phyloP scores from a whole-genome alignment of 345 rosid species.

The Odontarrhena argentea region DNA sequence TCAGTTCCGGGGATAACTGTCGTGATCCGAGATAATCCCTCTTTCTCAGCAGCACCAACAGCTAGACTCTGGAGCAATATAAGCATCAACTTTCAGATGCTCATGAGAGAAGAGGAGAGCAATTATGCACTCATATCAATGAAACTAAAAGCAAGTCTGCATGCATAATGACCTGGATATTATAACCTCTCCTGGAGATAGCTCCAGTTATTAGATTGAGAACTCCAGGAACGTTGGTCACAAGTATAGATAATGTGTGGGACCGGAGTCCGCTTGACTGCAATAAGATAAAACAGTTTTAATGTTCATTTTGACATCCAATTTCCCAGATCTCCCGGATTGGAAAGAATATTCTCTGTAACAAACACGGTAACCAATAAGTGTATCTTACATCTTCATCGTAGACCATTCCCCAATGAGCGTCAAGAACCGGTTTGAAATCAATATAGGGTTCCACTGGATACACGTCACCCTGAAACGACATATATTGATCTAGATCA shows the following conservation, averaged over 20 bases:
- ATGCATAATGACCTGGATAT: conserved; percentile 56
- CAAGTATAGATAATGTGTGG: conserved; percentile 70
- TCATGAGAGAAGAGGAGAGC: conserved; percentile 5
- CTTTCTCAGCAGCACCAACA: conserved; percentile 68
- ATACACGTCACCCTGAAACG: conserved; percentile 86
- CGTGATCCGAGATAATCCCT: conserved; percentile 70
- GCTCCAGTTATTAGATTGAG: conserved; percentile 73
- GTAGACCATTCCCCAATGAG: conserved; percentile 91
- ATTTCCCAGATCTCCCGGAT: neutral
- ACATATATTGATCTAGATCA: conserved; percentile 7
- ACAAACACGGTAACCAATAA: neutral
- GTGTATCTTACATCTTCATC: conserved; percentile 79
- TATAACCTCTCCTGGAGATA: conserved; percentile 75
- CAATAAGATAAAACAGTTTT: conserved; percentile 8
- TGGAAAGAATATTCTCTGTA: neutral
- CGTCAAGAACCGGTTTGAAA: conserved; percentile 79
- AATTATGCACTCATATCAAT: neutral
- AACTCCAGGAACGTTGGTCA: conserved; percentile 64
- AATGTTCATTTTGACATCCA: conserved; percentile 1
- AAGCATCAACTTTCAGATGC: conserved; percentile 12
- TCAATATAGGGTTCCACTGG: conserved; percentile 74
- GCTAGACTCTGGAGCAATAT: conserved; percentile 61
- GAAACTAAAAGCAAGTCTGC: conserved; percentile 19
- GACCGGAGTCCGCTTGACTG: conserved; percentile 68
- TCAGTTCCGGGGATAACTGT: conserved; percentile 82